Percentiles rank a stretch among this genome's conserved stretches.
Conservation (phyloP, 768 basidiomycete species). For the Chalciporus piperatus region DNA sequence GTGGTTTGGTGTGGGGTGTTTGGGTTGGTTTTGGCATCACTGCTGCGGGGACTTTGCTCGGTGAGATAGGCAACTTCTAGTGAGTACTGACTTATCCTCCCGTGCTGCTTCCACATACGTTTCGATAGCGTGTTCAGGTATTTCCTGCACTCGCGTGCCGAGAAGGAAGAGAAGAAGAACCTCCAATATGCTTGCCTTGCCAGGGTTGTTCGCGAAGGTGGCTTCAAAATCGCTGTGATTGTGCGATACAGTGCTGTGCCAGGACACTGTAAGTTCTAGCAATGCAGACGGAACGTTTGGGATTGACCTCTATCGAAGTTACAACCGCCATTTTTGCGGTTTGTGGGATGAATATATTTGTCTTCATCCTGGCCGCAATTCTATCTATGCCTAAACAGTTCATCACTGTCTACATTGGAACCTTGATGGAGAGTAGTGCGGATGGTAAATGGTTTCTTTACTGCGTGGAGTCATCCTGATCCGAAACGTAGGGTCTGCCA, state of each 20-base stretch:
- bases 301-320: conserved; percentile 42
- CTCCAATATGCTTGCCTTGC: conserved; percentile 61
- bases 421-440: conserved; percentile 56
- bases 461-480: conserved; percentile 1
- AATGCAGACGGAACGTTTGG: not conserved
- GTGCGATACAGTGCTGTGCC: conserved; percentile 82
- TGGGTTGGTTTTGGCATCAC: conserved; percentile 88
- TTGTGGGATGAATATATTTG: conserved; percentile 80
- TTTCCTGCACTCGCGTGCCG: conserved; percentile 69
- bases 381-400: conserved; percentile 89
- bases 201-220: conserved; percentile 78
- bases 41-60: conserved; percentile 76
- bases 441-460: conserved; percentile 18
- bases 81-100: conserved; percentile 36
- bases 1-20: conserved; percentile 88
- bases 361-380: conserved; percentile 76
- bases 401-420: conserved; percentile 88
- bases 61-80: conserved; percentile 89
- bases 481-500: conserved; percentile 16
- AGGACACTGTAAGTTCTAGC: conserved; percentile 63
- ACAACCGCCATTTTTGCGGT: conserved; percentile 87
- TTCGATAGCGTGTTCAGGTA: conserved; percentile 73
- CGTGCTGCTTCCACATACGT: conserved; percentile 9
- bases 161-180: conserved; percentile 62
- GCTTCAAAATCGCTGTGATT: conserved; percentile 79